Conservation (phyloP, 2,329 filamentous ascomycete species). For the Colletotrichum tanaceti region DNA sequence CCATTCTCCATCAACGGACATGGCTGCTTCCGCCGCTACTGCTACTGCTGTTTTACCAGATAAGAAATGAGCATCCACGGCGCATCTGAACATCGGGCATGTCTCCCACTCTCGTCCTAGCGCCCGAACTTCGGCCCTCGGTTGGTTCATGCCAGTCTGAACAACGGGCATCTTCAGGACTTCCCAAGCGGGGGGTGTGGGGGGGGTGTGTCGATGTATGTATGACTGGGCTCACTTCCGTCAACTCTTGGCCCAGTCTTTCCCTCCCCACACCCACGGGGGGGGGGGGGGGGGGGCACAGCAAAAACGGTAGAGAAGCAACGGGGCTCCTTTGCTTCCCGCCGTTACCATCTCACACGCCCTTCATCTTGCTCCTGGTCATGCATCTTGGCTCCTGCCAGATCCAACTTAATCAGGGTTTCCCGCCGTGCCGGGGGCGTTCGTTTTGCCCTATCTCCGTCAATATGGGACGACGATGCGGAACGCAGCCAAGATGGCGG, state of each 20-base stretch:
- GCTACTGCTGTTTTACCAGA: neutral
- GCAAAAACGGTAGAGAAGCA: too few species aligned
- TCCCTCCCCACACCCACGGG: too few species aligned
- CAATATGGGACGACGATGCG: constrained; percentile 22
- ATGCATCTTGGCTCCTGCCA: constrained; percentile 31
- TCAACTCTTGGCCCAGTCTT: neutral
- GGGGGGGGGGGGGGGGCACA: too few species aligned
- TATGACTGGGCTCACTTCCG: neutral
- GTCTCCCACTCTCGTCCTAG: neutral
- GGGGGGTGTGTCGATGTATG: neutral
- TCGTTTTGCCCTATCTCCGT: constrained; percentile 5
- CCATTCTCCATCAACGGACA: constrained; percentile 32
- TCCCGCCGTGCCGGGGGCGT: constrained; percentile 23
- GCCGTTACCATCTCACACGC: constrained; percentile 19
- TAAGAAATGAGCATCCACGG: neutral
- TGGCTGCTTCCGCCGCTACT: neutral
- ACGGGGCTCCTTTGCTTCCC: constrained; percentile 1
- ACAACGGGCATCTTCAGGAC: constrained; percentile 11
- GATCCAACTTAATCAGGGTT: constrained; percentile 36
- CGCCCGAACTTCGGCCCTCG: constrained; percentile 35
- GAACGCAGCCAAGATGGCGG: constrained; percentile 4
- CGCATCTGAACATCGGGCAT: constrained; percentile 34
- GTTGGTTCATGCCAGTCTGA: constrained; percentile 22
- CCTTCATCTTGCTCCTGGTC: constrained; percentile 6
- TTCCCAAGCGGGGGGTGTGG: neutral